phyloP scores from a whole-genome alignment of 1,139 yeast genomes.

The Sugiyamaella grinbergsii region DNA sequence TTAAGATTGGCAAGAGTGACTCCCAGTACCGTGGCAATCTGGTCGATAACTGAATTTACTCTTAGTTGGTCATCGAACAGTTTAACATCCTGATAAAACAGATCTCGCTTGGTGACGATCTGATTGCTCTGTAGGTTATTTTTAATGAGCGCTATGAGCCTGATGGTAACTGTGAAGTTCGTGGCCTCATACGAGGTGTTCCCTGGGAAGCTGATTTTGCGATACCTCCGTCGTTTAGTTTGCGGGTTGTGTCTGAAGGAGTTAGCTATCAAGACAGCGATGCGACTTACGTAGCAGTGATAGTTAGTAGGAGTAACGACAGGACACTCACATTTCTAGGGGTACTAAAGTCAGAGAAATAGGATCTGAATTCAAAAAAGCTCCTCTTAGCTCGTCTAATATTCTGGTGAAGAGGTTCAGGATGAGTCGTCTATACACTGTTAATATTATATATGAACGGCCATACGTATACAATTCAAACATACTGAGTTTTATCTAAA shows the following conservation, averaged over 20 bases:
- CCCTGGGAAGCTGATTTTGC: slow-evolving; percentile 16
- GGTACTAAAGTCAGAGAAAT: slow-evolving; percentile 3
- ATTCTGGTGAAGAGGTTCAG: slow-evolving; percentile 1
- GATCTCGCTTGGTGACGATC: slow-evolving; percentile 56
- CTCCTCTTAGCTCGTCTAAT: neutral
- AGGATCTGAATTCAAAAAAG: neutral
- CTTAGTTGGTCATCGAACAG: slow-evolving; percentile 53
- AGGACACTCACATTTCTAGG: slow-evolving; percentile 1
- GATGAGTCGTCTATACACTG: neutral
- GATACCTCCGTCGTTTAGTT: slow-evolving; percentile 3
- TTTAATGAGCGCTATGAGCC: slow-evolving; percentile 27
- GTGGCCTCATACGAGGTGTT: slow-evolving; percentile 2
- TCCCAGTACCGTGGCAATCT: slow-evolving; percentile 26
- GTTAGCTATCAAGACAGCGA: no score
- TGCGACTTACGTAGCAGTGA: no score
- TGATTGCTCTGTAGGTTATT: slow-evolving; percentile 21
- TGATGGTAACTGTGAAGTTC: slow-evolving; percentile 17
- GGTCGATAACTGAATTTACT: slow-evolving; percentile 46
- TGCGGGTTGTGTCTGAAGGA: neutral
- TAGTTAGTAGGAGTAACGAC: neutral
- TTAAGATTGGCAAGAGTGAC: slow-evolving; percentile 41
- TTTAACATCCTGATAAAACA: slow-evolving; percentile 64
- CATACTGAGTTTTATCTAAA: slow-evolving; percentile 6
- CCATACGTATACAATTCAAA: no score
- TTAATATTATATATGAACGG: no score